Evolutionary conservation across 306 rosid species (phyloP).

Genomic region (Hippophae gyantsensis): DNA sequence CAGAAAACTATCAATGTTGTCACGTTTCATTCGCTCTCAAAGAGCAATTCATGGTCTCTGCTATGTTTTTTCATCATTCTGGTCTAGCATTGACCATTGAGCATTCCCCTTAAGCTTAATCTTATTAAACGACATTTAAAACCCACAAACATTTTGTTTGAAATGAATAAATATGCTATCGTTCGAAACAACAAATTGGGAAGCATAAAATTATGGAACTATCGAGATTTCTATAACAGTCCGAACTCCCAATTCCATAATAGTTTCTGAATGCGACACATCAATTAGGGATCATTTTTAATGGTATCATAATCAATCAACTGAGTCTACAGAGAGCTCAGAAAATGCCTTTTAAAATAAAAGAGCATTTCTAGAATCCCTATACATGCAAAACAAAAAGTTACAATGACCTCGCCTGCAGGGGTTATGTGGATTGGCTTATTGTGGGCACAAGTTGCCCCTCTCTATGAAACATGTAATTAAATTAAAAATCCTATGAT

Average conservation of each 20-base stretch:
- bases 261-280: no score
- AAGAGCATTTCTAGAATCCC: neutral
- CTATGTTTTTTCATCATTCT: constrained; percentile 43
- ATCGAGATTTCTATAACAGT: no score
- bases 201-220: no score
- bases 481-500: constrained; percentile 13
- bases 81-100: no score
- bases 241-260: no score
- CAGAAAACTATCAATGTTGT: neutral
- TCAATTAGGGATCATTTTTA: no score
- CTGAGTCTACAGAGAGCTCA: neutral
- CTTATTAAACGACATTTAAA: no score
- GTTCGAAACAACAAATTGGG: no score
- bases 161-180: no score
- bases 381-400: neutral
- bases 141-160: no score
- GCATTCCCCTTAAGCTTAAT: no score
- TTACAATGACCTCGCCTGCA: constrained; percentile 14
- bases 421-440: constrained; percentile 12
- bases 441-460: constrained; percentile 19
- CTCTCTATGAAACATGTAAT: constrained; percentile 10
- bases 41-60: constrained; percentile 77
- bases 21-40: constrained; percentile 47
- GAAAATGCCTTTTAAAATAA: neutral
- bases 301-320: no score